phyloP scores from a whole-genome alignment of 2,329 filamentous ascomycete species.

The Chrysoporthe austroafricana region DNA sequence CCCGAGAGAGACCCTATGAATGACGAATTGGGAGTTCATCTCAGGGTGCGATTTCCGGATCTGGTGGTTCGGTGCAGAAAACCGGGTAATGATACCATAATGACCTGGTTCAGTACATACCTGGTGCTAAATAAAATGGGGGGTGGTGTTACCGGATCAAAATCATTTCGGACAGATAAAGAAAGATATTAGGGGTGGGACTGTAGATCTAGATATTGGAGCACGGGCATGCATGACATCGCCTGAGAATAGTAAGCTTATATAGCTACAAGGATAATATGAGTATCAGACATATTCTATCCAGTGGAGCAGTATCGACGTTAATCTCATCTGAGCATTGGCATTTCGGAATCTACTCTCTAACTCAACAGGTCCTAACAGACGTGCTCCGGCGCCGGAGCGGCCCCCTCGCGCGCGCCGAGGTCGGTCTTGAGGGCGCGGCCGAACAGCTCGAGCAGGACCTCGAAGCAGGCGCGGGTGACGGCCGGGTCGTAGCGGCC shows the following conservation, averaged over 20 bases:
- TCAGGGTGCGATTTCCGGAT: neutral
- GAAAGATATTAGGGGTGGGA: neutral
- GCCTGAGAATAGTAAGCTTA: neutral
- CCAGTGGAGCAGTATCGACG: neutral
- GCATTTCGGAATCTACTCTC: neutral
- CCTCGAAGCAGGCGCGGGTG: constrained; percentile 86
- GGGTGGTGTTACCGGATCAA: neutral
- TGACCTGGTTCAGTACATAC: neutral
- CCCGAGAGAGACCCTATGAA: neutral
- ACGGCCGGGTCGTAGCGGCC: constrained; percentile 91
- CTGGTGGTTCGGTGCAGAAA: neutral
- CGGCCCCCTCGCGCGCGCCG: constrained; percentile 66
- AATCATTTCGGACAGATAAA: neutral
- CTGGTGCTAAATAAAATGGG: no score
- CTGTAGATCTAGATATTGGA: neutral
- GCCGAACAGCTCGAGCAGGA: constrained; percentile 84
- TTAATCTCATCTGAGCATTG: no score
- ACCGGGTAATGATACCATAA: neutral
- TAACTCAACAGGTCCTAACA: constrained; percentile 51
- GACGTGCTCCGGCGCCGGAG: constrained; percentile 70
- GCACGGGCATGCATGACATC: neutral
- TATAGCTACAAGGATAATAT: neutral
- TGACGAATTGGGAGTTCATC: neutral
- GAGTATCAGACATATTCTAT: neutral
- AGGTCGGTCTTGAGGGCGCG: constrained; percentile 78